Evolutionary conservation across 495 filamentous ascomycete genomes (phyloP).

Genomic region (Saxophila tyrrhenica): DNA sequence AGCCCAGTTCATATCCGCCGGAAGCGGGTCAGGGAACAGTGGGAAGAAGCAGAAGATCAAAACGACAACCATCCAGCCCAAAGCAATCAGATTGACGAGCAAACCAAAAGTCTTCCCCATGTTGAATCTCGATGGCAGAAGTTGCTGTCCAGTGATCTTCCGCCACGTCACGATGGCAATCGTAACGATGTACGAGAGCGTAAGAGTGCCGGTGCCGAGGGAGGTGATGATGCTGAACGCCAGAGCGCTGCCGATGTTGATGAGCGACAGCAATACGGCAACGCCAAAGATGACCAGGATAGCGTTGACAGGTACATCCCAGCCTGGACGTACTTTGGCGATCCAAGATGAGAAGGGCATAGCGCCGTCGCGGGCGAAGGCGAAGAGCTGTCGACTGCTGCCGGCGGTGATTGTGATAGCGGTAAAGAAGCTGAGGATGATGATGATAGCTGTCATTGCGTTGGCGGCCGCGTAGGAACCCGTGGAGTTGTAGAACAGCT

Average conservation of each 20-base stretch:
- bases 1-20: constrained; percentile 24
- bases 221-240: constrained; percentile 48
- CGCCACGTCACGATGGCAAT: background rate
- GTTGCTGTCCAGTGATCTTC: background rate
- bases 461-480: background rate
- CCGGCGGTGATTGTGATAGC: constrained; percentile 1
- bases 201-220: constrained; percentile 13
- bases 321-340: constrained; percentile 2
- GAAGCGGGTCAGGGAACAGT: constrained; percentile 9
- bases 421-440: constrained; percentile 11
- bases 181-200: constrained; percentile 5
- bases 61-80: constrained; percentile 12
- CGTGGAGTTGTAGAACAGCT: constrained; percentile 9
- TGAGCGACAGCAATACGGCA: constrained; percentile 45
- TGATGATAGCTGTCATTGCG: constrained; percentile 7
- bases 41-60: constrained; percentile 23
- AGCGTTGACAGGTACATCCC: constrained; percentile 24
- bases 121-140: background rate
- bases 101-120: background rate
- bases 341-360: constrained; percentile 23
- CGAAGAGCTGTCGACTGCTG: constrained; percentile 7
- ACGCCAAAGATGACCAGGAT: constrained; percentile 37
- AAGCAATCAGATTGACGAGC: constrained; percentile 13
- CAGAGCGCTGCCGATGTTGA: constrained; percentile 46
- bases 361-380: constrained; percentile 14